Conservation (phyloP, 2,329 filamentous ascomycete genomes). For the Paraconiothyrium sp. region DNA sequence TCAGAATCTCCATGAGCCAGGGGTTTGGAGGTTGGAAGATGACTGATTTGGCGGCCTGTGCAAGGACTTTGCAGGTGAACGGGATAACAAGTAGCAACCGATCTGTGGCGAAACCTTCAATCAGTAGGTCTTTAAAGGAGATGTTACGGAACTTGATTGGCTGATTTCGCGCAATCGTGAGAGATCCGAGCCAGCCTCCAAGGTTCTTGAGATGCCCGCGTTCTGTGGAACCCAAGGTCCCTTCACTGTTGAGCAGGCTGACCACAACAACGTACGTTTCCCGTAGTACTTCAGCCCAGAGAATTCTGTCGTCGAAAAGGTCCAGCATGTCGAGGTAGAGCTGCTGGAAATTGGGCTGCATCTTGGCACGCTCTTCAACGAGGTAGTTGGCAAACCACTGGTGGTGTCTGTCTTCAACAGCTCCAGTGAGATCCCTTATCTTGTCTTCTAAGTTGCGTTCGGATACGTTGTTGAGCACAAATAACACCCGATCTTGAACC, state of each 20-base stretch:
- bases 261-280: constrained; percentile 91
- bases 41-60: constrained; percentile 83
- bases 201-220: constrained; percentile 91
- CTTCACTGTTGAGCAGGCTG: constrained; percentile 88
- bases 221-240: constrained; percentile 85
- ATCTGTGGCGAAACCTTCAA: constrained; percentile 93
- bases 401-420: constrained; percentile 81
- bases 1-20: constrained; percentile 96
- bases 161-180: constrained; percentile 92
- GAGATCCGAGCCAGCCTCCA: constrained; percentile 88
- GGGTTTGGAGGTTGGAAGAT: constrained; percentile 96
- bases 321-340: constrained; percentile 91
- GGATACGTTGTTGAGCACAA: constrained; percentile 96
- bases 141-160: constrained; percentile 97
- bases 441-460: constrained; percentile 87
- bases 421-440: constrained; percentile 80
- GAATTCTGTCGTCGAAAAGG: constrained; percentile 77
- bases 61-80: constrained; percentile 95
- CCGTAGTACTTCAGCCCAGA: constrained; percentile 90
- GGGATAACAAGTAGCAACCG: constrained; percentile 91
- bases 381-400: constrained; percentile 97
- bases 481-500: constrained; percentile 91
- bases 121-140: constrained; percentile 92
- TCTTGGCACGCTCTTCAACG: constrained; percentile 94
- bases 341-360: constrained; percentile 95